Base-by-base conservation (phyloP, 192 early-diverging fungal genomes). In the Entomortierella beljakovae region DNA sequence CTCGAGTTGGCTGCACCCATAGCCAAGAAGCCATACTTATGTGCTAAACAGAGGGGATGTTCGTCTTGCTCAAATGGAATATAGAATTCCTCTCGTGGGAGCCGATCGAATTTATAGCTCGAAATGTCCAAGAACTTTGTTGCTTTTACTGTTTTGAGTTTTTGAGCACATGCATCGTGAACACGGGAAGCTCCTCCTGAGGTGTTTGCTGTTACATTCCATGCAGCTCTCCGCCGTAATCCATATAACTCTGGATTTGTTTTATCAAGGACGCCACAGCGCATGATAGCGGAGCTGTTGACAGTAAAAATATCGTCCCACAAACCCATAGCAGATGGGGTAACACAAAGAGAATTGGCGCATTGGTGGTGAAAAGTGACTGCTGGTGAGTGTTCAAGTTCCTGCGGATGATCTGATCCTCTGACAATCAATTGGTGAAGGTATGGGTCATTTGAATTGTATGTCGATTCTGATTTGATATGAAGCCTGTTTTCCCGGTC, bases 21-120 rank as follows among this genome's bases (percentile, higher is more conserved):
- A 6, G 72, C 86, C 56, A 87, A 61, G 49, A 85, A 87, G 3
- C 86, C 86, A 51, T 81, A 85, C 13, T 67, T 64, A 29, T 85
- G 76, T 13, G 71, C 82, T 6, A 87, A 22, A 40, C 86, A 85
- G 18, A 87, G 32, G 25, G 84, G 86, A 32, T 79, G 88, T 80
- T 69, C 61, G 23, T 46, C 6, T 0, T 60, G 37, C 4, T 42
- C 35, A 15, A 79, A 28, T 26, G 2, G n/a, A 1, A 68, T 15
- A 56, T 70, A 79, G 15, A 16, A 16, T 8, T 70, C 67, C 2
- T 28, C 35, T 31, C 18, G 11, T 20, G 68, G 66, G 23, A 70
- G 25, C 26, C 57, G 53, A 20, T 62, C 57, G 18, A 65, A 70
- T 29, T 23, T 40, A 23, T 65, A 70, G 8, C 53, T 9, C 20